Evolutionary conservation across 2,329 filamentous ascomycete genomes (phyloP).

Genomic region (Arthrobotrys conoides): DNA sequence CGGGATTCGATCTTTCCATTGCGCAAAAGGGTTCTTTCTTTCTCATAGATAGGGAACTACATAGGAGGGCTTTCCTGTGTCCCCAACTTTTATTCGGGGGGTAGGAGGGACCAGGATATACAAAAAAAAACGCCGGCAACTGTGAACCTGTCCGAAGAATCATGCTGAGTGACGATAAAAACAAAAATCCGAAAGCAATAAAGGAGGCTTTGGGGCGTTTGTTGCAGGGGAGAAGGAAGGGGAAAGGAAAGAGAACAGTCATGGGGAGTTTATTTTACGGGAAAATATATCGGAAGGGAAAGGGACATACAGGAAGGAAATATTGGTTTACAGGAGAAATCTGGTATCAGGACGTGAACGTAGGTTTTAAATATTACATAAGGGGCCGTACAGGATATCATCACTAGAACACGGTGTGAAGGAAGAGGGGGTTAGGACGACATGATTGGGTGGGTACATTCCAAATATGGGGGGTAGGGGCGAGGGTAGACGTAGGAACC

Average conservation of each 20-base stretch:
- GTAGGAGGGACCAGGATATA: constrained; percentile 48
- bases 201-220: constrained; percentile 9
- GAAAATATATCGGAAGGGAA: constrained; percentile 39
- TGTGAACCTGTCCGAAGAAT: constrained; percentile 60
- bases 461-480: constrained; percentile 35
- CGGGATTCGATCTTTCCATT: constrained; percentile 9
- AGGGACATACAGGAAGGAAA: constrained; percentile 59
- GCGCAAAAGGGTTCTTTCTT: constrained; percentile 15
- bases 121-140: constrained; percentile 57
- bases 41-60: constrained; percentile 56
- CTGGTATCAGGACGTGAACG: constrained; percentile 55
- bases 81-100: constrained; percentile 39
- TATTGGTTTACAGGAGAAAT: constrained; percentile 58
- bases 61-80: constrained; percentile 50
- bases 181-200: constrained; percentile 6
- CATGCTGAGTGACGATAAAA: constrained; percentile 44
- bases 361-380: constrained; percentile 58
- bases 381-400: constrained; percentile 57
- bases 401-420: constrained; percentile 54
- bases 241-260: constrained; percentile 8
- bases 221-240: background rate
- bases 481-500: constrained; percentile 46
- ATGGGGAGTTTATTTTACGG: constrained; percentile 53
- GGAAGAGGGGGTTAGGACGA: constrained; percentile 24
- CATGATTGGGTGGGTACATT: constrained; percentile 56